A percentile compares a stretch with the other conserved stretches of the same genome.
Evolutionary conservation across 1,284 basidiomycete genomes (phyloP).

Genomic region (Paramarasmius palmivorus): DNA sequence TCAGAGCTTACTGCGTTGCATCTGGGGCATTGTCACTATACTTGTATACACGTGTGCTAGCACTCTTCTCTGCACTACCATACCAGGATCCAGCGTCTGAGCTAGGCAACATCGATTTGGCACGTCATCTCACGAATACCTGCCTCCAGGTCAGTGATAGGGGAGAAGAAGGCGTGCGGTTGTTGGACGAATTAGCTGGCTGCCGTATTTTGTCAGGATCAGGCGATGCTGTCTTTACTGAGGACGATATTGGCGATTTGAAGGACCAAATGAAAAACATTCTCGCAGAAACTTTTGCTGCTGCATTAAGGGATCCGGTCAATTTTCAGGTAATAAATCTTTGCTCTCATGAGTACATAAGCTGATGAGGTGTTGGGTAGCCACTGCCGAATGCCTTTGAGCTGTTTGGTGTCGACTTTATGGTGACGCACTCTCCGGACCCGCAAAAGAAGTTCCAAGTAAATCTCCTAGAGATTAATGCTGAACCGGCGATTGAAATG

Average conservation of each 20-base stretch:
- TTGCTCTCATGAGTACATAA: no score
- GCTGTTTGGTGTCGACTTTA: slow-evolving; percentile 90
- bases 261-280: slow-evolving; percentile 65
- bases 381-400: slow-evolving; percentile 93
- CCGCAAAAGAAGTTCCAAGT: slow-evolving; percentile 49
- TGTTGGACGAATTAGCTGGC: slow-evolving; percentile 78
- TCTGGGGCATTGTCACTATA: slow-evolving; percentile 79
- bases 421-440: slow-evolving; percentile 59
- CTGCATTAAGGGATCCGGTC: slow-evolving; percentile 81
- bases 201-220: slow-evolving; percentile 50
- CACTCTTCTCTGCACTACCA: slow-evolving; percentile 78
- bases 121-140: slow-evolving; percentile 93
- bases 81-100: slow-evolving; percentile 48
- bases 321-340: slow-evolving; percentile 89
- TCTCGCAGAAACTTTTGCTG: slow-evolving; percentile 83
- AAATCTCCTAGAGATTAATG: slow-evolving; percentile 89
- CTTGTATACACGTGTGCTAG: slow-evolving; percentile 82
- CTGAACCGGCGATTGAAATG: slow-evolving; percentile 95
- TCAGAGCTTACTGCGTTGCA: slow-evolving; percentile 91
- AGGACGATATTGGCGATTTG: slow-evolving; percentile 55
- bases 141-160: slow-evolving; percentile 75
- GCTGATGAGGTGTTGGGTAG: no score
- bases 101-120: slow-evolving; percentile 51
- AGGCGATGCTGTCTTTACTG: slow-evolving; percentile 22
- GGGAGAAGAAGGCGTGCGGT: slow-evolving; percentile 68